These are phyloP conservation scores for Nevesoporus exiguus DNA, from an alignment of 768 basidiomycete species.

Conservation along the genomic window DNA sequence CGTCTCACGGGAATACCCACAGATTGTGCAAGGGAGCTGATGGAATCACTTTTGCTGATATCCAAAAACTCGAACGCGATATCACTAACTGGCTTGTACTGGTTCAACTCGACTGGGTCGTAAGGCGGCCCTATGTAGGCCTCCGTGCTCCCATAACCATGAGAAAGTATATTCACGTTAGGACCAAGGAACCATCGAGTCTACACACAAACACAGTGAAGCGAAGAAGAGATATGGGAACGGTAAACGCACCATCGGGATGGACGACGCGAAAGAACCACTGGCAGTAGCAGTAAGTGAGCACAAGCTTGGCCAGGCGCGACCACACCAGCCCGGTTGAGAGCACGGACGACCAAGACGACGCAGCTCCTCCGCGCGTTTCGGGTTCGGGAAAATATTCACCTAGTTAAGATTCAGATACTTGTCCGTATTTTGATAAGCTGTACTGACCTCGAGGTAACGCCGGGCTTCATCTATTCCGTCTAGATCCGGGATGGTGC, in stretches of 20 bases:
- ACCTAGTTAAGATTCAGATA: not conserved
- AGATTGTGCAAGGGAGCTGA: not conserved
- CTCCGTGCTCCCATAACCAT: slow-evolving; percentile 8
- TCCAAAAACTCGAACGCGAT: slow-evolving; percentile 17
- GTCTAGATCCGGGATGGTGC: slow-evolving; percentile 6
- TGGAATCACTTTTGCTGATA: not conserved
- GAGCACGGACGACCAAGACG: slow-evolving; percentile 10
- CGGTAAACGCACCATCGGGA: slow-evolving; percentile 5
- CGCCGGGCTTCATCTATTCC: not conserved
- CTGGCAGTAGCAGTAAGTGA: slow-evolving; percentile 3
- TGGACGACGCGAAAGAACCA: slow-evolving; percentile 8
- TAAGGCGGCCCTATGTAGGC: slow-evolving; percentile 5
- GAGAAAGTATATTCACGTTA: not conserved
- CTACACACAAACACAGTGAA: not conserved
- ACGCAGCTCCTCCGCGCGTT: slow-evolving; percentile 8
- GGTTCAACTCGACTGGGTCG: slow-evolving; percentile 5
- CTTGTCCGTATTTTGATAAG: not conserved
- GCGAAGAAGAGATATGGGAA: not conserved
- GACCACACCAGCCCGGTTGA: slow-evolving; percentile 9
- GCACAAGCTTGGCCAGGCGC: slow-evolving; percentile 10
- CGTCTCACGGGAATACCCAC: not conserved
- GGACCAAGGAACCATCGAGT: slow-evolving; percentile 12
- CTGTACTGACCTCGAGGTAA: not conserved
- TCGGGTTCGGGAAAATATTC: slow-evolving; percentile 2
- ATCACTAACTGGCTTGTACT: not conserved